These are phyloP conservation scores for Raddia distichophylla DNA, from an alignment of 176 grass and related monocot species.

Conservation along the genomic window DNA sequence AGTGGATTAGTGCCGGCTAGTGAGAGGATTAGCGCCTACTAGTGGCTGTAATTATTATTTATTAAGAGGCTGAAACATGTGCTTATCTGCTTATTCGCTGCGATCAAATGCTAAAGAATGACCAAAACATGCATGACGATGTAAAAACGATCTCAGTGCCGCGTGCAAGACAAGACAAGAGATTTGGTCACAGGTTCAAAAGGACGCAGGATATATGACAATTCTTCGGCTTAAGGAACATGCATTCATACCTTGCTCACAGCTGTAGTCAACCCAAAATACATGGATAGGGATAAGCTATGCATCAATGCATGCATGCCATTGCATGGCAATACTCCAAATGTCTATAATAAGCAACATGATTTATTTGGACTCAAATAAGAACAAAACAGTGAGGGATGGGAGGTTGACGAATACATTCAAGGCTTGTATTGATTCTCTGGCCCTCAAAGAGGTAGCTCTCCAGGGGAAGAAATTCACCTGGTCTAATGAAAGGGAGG, in stretches of 20 bases:
- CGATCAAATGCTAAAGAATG: neutral
- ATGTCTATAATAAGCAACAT: neutral
- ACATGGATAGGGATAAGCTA: neutral
- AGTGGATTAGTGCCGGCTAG: neutral
- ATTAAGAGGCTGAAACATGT: neutral
- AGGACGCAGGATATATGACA: neutral
- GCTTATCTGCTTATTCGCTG: neutral
- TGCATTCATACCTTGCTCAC: neutral
- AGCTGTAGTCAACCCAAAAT: slow-evolving; percentile 27
- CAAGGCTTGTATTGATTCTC: too few relatives aligned
- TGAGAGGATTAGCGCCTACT: neutral
- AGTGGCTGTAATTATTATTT: neutral
- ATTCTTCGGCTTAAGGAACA: slow-evolving; percentile 28
- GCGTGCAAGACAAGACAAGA: too few relatives aligned
- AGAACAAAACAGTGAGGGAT: too few relatives aligned
- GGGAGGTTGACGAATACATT: too few relatives aligned
- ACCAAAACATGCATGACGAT: too few relatives aligned
- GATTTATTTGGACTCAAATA: too few relatives aligned
- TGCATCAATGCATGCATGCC: neutral
- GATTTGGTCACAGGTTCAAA: slow-evolving; percentile 5
- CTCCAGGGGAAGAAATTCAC: too few relatives aligned
- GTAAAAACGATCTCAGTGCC: too few relatives aligned
- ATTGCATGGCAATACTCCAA: neutral
- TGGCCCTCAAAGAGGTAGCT: too few relatives aligned
- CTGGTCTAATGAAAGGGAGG: too few relatives aligned